Percentiles rank a stretch among this genome's conserved stretches.
phyloP scores from a whole-genome alignment of 106 monocot species.

The Posidonia australis region DNA sequence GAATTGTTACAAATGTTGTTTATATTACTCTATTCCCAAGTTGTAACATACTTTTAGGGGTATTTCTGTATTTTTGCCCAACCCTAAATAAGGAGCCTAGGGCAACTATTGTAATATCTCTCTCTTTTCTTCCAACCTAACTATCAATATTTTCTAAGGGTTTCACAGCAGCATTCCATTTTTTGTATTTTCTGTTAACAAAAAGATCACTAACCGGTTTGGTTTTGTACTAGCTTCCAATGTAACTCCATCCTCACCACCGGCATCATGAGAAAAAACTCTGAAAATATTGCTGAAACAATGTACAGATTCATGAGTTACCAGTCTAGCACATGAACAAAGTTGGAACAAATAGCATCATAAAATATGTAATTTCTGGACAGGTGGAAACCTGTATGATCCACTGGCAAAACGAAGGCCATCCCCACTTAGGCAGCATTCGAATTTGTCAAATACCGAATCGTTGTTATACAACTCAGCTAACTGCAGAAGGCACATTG shows the following conservation, averaged over 20 bases:
- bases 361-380: background rate
- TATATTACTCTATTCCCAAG: too few relatives aligned
- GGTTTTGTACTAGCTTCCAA: conserved; percentile 52
- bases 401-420: conserved; percentile 42
- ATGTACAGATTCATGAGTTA: conserved; percentile 8
- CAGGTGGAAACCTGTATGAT: conserved; percentile 39
- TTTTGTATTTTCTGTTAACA: background rate
- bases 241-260: conserved; percentile 25
- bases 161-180: too few relatives aligned
- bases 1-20: too few relatives aligned
- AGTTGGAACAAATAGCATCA: background rate
- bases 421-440: conserved; percentile 40
- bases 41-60: too few relatives aligned
- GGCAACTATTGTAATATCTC: too few relatives aligned
- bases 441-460: conserved; percentile 49
- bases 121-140: too few relatives aligned
- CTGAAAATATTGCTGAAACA: conserved; percentile 42
- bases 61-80: too few relatives aligned
- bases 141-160: too few relatives aligned
- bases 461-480: conserved; percentile 40
- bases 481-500: conserved; percentile 21
- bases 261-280: conserved; percentile 35
- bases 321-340: conserved; percentile 1
- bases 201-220: conserved; percentile 17
- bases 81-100: too few relatives aligned